These are phyloP conservation scores for Melanomma pulvis-pyrius DNA, from an alignment of 495 filamentous ascomycete species.

Conservation along the genomic window DNA sequence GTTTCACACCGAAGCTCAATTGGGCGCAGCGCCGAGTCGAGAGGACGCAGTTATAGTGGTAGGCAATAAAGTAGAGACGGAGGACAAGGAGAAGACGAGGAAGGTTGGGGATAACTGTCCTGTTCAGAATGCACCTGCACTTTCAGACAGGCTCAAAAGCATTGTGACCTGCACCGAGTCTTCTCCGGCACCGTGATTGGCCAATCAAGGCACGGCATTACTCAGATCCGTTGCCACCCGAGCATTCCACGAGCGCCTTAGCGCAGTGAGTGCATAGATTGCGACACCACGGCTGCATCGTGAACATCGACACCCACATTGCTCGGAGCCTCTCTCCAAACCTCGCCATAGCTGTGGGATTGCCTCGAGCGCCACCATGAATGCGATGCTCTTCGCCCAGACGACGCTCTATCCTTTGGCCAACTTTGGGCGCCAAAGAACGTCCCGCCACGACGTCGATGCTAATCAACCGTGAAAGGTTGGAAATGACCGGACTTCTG, in stretches of 20 bases:
- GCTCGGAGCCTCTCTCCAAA: neutral
- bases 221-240: neutral
- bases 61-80: neutral
- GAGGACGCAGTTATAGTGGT: too few relatives aligned
- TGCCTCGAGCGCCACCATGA: neutral
- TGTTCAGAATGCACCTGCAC: neutral
- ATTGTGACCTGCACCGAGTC: neutral
- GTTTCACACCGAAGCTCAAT: neutral
- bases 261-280: neutral
- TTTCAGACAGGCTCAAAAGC: neutral
- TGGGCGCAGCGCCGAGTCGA: neutral
- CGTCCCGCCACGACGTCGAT: neutral
- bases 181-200: neutral
- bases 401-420: neutral
- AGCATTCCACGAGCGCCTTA: neutral
- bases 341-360: neutral
- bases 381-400: neutral
- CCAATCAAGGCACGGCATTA: neutral
- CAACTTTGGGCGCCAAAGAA: neutral
- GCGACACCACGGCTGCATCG: neutral
- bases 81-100: neutral
- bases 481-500: neutral
- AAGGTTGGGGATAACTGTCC: neutral
- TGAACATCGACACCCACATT: neutral
- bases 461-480: neutral